phyloP scores from a whole-genome alignment of 2,329 filamentous ascomycete species.

The Ophiosphaerella herpotricha region DNA sequence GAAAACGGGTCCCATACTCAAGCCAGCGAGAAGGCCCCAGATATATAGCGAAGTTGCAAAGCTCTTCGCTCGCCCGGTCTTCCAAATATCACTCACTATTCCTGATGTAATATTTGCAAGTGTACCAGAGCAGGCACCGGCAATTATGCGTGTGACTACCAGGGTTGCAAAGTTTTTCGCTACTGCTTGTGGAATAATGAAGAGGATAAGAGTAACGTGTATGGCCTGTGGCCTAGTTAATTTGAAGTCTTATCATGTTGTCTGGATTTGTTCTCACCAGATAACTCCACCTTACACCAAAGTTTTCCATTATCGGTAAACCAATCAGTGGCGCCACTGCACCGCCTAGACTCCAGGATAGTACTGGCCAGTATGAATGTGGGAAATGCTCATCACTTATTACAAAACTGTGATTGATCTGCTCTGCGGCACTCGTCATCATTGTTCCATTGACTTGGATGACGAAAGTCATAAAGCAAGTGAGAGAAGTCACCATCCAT shows the following conservation, averaged over 20 bases:
- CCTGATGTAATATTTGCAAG: slow-evolving; percentile 48
- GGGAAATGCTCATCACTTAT: slow-evolving; percentile 47
- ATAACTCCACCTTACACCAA: slow-evolving; percentile 52
- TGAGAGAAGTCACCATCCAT: slow-evolving; percentile 49
- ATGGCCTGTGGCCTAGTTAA: slow-evolving; percentile 20
- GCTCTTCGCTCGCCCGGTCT: slow-evolving; percentile 45
- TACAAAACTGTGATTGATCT: slow-evolving; percentile 48
- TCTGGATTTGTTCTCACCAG: slow-evolving; percentile 24
- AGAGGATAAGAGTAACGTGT: slow-evolving; percentile 49
- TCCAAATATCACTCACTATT: slow-evolving; percentile 46
- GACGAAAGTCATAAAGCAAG: slow-evolving; percentile 49
- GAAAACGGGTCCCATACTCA: slow-evolving; percentile 52
- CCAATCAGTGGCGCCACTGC: slow-evolving; percentile 49
- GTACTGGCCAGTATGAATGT: slow-evolving; percentile 48
- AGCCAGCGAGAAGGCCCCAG: slow-evolving; percentile 49
- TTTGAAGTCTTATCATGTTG: too few relatives aligned
- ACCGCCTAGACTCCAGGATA: slow-evolving; percentile 51
- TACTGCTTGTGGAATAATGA: slow-evolving; percentile 50
- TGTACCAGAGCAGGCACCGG: slow-evolving; percentile 50
- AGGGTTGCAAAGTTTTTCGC: slow-evolving; percentile 53
- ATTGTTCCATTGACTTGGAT: slow-evolving; percentile 41
- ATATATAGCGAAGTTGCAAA: slow-evolving; percentile 52
- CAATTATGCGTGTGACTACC: slow-evolving; percentile 51
- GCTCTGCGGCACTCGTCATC: slow-evolving; percentile 38
- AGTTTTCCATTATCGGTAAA: slow-evolving; percentile 52